Evolutionary conservation across 768 basidiomycete genomes (phyloP), one percentile per base, ranked within the genome.

Genomic region (Cystofilobasidium capitatum): DNA sequence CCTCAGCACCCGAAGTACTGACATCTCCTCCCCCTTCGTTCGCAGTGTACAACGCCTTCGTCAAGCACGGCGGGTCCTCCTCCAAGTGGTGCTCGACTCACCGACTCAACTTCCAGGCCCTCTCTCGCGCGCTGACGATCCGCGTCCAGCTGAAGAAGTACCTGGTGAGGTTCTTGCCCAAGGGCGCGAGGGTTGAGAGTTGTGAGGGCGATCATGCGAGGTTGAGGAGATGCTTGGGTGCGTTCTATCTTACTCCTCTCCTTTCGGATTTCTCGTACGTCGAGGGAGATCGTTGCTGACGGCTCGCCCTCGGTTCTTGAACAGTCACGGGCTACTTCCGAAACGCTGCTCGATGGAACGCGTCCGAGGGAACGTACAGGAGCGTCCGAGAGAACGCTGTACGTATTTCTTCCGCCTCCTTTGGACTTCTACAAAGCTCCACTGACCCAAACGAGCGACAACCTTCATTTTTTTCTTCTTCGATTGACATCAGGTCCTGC

Each of bases 141-240:
- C 86, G 94, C 9, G 82, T 88, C n/a, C 96, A 99, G 74, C 81
- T 99, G 40, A 87, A 88, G 74, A 96, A 92, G 77, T 98, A 97
- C 75, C 87, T 98, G 85, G 83, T 86, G 64, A 84, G 96, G 16
- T 98, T 96, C 75, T 82, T 31, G 51, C 51, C 51, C 4, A 55
- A 55, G 51, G 51, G 51, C 29, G 80, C 94, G 31, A 87, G 88
- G 0, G 76, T 85, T 26, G 83, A 88, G 65, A 92, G 91, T 75
- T 97, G 94, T 75, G 82, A 94, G 73, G 91, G 91, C 0, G 93
- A 98, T 77, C 85, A 84, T 10, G 85, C 84, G 71, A 80, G 88
- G 51, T 77, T 99, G 62, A 81, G 91, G n/a, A 83, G 84, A 70
- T 98, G 96, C 75, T 82, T 99, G 74, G 73, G 77, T 76, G n/a